Percentiles rank a stretch among this genome's conserved stretches.
Conservation (phyloP, 1,139 yeast species). For the Scheffersomyces cryptocercus region DNA sequence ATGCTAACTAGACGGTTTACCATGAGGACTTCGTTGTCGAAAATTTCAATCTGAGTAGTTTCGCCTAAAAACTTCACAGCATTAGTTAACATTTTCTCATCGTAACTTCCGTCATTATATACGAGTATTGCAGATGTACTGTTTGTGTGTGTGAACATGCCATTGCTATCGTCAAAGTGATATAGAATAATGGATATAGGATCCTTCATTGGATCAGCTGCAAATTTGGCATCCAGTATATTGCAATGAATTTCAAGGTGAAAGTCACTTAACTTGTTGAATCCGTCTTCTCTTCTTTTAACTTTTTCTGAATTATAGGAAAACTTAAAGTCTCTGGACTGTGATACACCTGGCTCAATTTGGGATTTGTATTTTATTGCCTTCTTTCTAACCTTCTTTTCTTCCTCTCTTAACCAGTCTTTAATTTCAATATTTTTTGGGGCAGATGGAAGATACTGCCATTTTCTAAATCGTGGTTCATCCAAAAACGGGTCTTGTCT, state of each 20-base stretch:
- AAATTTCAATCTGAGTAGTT: slow-evolving; percentile 23
- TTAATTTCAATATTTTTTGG: slow-evolving; percentile 28
- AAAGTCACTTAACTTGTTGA: slow-evolving; percentile 53
- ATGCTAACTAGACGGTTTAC: slow-evolving; percentile 53
- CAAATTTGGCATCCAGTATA: slow-evolving; percentile 40
- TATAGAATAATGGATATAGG: slow-evolving; percentile 62
- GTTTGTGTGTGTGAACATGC: slow-evolving; percentile 19
- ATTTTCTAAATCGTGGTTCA: slow-evolving; percentile 8
- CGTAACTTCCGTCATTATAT: slow-evolving; percentile 6
- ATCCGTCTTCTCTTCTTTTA: slow-evolving; percentile 46
- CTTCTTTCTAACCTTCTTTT: slow-evolving; percentile 11
- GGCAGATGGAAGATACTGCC: slow-evolving; percentile 33
- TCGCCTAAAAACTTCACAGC: slow-evolving; percentile 4
- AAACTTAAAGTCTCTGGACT: slow-evolving; percentile 33
- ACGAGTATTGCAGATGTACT: slow-evolving; percentile 34
- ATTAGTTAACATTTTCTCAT: slow-evolving; percentile 7
- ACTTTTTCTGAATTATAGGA: slow-evolving; percentile 33
- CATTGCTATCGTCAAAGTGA: slow-evolving; percentile 52
- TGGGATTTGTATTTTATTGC: slow-evolving; percentile 43
- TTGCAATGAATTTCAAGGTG: slow-evolving; percentile 68
- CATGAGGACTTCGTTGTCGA: slow-evolving; percentile 56
- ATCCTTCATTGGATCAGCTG: slow-evolving; percentile 71
- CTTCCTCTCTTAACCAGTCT: slow-evolving; percentile 22
- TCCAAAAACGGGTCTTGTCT: not conserved
- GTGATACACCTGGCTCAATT: slow-evolving; percentile 47